A percentile compares a stretch with the other conserved stretches of the same genome.
phyloP scores from a whole-genome alignment of 2,329 filamentous ascomycete genomes.

The Arthrobotrys musiformis region DNA sequence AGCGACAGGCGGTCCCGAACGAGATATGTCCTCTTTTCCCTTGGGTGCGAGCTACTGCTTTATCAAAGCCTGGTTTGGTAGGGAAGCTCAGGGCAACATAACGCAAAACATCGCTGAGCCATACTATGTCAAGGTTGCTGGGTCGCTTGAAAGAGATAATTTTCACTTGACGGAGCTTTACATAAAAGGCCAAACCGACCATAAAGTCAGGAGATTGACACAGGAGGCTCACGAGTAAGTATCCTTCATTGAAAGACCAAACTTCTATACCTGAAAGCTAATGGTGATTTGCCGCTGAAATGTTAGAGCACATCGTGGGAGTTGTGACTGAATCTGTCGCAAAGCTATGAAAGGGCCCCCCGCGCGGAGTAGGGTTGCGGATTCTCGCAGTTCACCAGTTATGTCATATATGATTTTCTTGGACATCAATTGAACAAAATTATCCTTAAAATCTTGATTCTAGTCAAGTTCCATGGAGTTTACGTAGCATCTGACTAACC shows the following conservation, averaged over 20 bases:
- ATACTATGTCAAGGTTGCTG: neutral
- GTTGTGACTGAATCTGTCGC: neutral
- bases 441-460: too few relatives aligned
- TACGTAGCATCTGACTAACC: too few relatives aligned
- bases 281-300: neutral
- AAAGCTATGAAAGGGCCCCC: too few relatives aligned
- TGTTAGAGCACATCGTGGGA: neutral
- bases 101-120: slow-evolving; percentile 1
- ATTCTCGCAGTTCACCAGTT: too few relatives aligned
- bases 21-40: neutral
- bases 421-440: too few relatives aligned
- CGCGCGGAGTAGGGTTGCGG: too few relatives aligned
- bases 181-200: slow-evolving; percentile 3
- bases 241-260: neutral
- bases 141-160: neutral
- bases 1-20: neutral
- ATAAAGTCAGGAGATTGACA: slow-evolving; percentile 8
- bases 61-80: neutral
- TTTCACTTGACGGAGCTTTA: neutral
- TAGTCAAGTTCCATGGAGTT: too few relatives aligned
- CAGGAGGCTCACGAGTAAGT: neutral
- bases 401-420: too few relatives aligned
- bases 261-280: neutral
- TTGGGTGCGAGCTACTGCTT: slow-evolving; percentile 31
- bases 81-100: neutral